phyloP scores from a whole-genome alignment of 2,329 filamentous ascomycete species.

The Diaporthe nobilis region DNA sequence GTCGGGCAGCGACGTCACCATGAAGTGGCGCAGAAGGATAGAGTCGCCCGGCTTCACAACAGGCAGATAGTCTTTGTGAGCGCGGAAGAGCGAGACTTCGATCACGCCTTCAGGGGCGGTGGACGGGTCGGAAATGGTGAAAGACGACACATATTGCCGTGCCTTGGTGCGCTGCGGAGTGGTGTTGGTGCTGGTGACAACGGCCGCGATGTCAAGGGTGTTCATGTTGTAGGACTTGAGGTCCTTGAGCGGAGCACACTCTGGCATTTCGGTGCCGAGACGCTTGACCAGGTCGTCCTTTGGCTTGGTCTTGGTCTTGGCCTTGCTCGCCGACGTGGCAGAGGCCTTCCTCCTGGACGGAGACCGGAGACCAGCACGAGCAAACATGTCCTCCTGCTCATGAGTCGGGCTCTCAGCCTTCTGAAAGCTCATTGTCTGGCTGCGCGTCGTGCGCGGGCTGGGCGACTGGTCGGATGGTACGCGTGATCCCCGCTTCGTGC shows the following conservation, averaged over 20 bases:
- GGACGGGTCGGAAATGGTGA: slow-evolving; percentile 70
- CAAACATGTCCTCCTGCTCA: slow-evolving; percentile 48
- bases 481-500: slow-evolving; percentile 27
- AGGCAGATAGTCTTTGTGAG: slow-evolving; percentile 70
- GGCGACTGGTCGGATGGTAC: slow-evolving; percentile 27
- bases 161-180: slow-evolving; percentile 68
- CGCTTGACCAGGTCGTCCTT: slow-evolving; percentile 63
- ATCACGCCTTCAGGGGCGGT: slow-evolving; percentile 63
- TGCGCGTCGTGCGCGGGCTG: slow-evolving; percentile 40
- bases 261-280: slow-evolving; percentile 64
- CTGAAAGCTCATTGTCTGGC: slow-evolving; percentile 42
- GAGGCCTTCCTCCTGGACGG: slow-evolving; percentile 45
- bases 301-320: slow-evolving; percentile 55
- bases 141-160: slow-evolving; percentile 71
- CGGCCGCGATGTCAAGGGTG: slow-evolving; percentile 67
- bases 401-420: slow-evolving; percentile 38
- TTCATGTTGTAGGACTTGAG: slow-evolving; percentile 65
- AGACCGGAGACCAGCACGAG: slow-evolving; percentile 50
- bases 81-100: slow-evolving; percentile 71
- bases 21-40: slow-evolving; percentile 70
- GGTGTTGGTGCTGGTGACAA: slow-evolving; percentile 66
- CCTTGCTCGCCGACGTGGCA: slow-evolving; percentile 33
- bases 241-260: slow-evolving; percentile 66
- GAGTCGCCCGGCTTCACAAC: slow-evolving; percentile 69
- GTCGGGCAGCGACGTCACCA: slow-evolving; percentile 66